These are phyloP conservation scores for Buddleja alternifolia DNA, from an alignment of 257 asterid species.

Conservation along the genomic window DNA sequence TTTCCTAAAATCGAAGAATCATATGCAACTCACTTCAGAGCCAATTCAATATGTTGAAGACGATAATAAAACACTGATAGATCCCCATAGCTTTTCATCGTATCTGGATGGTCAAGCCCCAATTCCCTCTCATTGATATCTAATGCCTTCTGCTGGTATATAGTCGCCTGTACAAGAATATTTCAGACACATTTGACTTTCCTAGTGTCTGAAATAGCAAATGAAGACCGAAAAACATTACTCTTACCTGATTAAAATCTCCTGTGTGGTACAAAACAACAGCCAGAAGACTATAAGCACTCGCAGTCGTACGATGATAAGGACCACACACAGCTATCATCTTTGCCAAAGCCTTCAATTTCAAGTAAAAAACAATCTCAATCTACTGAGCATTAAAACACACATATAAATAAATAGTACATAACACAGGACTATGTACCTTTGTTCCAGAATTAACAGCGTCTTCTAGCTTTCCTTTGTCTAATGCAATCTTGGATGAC, in stretches of 20 bases:
- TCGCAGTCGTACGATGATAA: conserved; percentile 91
- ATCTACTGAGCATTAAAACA: conserved; percentile 25
- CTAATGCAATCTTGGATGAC: conserved; percentile 95
- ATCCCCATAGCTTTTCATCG: conserved; percentile 99
- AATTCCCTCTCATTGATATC: conserved; percentile 98
- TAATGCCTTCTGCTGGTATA: conserved; percentile 97
- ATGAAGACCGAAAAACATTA: background rate
- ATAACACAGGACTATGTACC: conserved; percentile 43
- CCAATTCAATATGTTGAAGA: conserved; percentile 96
- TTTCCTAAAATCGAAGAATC: conserved; percentile 28
- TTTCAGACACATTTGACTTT: conserved; percentile 25
- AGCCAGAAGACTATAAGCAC: conserved; percentile 98
- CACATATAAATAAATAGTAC: background rate
- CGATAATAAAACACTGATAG: conserved; percentile 97
- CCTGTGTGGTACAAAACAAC: conserved; percentile 99
- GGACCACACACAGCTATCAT: conserved; percentile 99
- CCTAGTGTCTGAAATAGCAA: conserved; percentile 14
- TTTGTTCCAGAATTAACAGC: conserved; percentile 92
- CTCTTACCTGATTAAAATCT: conserved; percentile 88
- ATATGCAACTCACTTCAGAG: conserved; percentile 78
- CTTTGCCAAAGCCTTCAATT: conserved; percentile 87
- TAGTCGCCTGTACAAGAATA: conserved; percentile 71
- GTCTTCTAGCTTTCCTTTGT: conserved; percentile 97
- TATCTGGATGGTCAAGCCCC: conserved; percentile 99
- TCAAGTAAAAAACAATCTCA: conserved; percentile 31